These are phyloP conservation scores for Fusarium sp. DNA, from an alignment of 2,329 filamentous ascomycete genomes.

Conservation along the genomic window DNA sequence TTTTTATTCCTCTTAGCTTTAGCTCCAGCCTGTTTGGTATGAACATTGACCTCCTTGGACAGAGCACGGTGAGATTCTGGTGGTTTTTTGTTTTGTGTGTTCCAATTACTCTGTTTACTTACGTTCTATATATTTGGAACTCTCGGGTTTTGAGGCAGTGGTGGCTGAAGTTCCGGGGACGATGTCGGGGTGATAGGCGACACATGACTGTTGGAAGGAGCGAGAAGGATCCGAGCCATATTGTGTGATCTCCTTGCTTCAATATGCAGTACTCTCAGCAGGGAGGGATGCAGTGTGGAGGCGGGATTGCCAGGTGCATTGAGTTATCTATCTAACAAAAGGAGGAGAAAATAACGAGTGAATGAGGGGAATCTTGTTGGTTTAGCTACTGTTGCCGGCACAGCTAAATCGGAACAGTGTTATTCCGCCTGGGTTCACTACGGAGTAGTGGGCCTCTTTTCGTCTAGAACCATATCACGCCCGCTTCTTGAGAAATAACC, in stretches of 20 bases:
- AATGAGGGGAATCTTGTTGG: background rate
- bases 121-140: background rate
- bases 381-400: background rate
- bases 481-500: too few species aligned
- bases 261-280: background rate
- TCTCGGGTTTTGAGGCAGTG: background rate
- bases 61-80: background rate
- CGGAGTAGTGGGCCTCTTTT: background rate
- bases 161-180: background rate
- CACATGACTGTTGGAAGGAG: background rate
- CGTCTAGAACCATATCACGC: too few species aligned
- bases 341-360: background rate
- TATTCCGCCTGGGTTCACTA: background rate
- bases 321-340: background rate
- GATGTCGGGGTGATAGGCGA: background rate
- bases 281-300: background rate
- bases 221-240: background rate
- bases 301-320: background rate
- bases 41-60: constrained; percentile 4
- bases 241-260: background rate
- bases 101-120: background rate
- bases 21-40: constrained; percentile 6
- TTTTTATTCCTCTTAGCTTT: constrained; percentile 9
- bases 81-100: background rate
- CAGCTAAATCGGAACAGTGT: background rate